Percentiles rank a stretch among this genome's conserved stretches.
Conservation (phyloP, 2,329 filamentous ascomycete species). For the Fusarium sp. region DNA sequence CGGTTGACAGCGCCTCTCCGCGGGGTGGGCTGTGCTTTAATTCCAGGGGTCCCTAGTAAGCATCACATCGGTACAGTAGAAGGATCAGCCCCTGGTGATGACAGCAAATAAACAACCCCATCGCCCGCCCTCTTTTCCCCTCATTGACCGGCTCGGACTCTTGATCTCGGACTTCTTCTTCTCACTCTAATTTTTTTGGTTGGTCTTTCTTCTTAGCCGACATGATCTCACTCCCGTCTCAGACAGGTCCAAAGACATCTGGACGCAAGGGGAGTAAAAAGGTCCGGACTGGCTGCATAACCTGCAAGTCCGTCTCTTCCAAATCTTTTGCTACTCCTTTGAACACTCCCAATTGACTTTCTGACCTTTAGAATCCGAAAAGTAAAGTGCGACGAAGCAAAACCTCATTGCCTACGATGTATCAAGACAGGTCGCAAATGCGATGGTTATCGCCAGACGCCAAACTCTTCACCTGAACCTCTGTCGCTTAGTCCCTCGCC, state of each 20-base stretch:
- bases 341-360: not conserved
- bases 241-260: constrained; percentile 28
- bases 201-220: not conserved
- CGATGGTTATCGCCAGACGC: constrained; percentile 60
- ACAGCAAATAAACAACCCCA: constrained; percentile 25
- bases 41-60: not conserved
- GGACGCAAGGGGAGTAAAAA: constrained; percentile 57
- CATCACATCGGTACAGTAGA: constrained; percentile 1
- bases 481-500: constrained; percentile 24
- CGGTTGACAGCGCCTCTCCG: not conserved
- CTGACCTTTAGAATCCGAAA: constrained; percentile 53
- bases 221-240: constrained; percentile 18
- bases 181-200: not conserved
- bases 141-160: constrained; percentile 32
- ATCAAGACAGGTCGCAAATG: constrained; percentile 65
- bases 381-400: constrained; percentile 67
- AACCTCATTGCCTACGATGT: constrained; percentile 63
- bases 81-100: not conserved
- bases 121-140: constrained; percentile 13
- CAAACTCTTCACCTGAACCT: constrained; percentile 28
- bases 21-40: not conserved
- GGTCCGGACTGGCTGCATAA: constrained; percentile 62
- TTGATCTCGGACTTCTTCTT: constrained; percentile 4
- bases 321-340: not conserved
- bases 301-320: constrained; percentile 62